Evolutionary conservation across 306 rosid species (phyloP).

Genomic region (Canavalia gladiata): DNA sequence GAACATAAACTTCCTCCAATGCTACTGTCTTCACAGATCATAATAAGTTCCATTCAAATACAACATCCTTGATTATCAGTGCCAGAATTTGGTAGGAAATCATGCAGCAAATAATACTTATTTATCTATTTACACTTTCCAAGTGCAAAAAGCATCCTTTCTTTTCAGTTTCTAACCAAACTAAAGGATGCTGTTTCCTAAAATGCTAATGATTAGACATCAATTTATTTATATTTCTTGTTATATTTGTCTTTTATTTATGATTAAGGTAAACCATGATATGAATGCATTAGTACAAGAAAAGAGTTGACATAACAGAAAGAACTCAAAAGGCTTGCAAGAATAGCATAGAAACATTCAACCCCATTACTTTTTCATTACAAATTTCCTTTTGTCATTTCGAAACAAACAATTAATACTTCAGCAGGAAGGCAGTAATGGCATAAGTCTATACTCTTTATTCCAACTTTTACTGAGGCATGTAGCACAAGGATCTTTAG

Average conservation of each 20-base stretch:
- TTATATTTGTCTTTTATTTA: conserved; percentile 15
- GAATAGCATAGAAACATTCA: conserved; percentile 24
- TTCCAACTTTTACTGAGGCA: conserved; percentile 23
- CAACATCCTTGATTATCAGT: conserved; percentile 31
- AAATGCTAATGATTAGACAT: conserved; percentile 15
- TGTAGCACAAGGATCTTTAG: conserved; percentile 9
- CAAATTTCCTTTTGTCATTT: conserved; percentile 1
- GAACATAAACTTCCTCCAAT: conserved; percentile 36
- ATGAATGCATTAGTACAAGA: conserved; percentile 36
- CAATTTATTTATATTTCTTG: conserved; percentile 3
- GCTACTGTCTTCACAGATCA: conserved; percentile 26
- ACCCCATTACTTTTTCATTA: neutral
- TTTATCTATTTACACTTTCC: conserved; percentile 36
- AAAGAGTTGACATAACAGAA: conserved; percentile 23
- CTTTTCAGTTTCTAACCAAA: conserved; percentile 40
- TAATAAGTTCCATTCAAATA: conserved; percentile 41
- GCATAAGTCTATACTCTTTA: neutral
- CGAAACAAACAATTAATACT: conserved; percentile 30
- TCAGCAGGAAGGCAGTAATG: conserved; percentile 30
- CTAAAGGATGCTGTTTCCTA: conserved; percentile 2
- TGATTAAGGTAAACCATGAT: conserved; percentile 14
- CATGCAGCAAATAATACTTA: conserved; percentile 31
- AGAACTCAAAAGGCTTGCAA: neutral
- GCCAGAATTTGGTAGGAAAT: conserved; percentile 33
- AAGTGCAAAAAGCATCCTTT: conserved; percentile 31